Conservation (phyloP, 805 yeast genomes). For the Metschnikowia koreensis region DNA sequence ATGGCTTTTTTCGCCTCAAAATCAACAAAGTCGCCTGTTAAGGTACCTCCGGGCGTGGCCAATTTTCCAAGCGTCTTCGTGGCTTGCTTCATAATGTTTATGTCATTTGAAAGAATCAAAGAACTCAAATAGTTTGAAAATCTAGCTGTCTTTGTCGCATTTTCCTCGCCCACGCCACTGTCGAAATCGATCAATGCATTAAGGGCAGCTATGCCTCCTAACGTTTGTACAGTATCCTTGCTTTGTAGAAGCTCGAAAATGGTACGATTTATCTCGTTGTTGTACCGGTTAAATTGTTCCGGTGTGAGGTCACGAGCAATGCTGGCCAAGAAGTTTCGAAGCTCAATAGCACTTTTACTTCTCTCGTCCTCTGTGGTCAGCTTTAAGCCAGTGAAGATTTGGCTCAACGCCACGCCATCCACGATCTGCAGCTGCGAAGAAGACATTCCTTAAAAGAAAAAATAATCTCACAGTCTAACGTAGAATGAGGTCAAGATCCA, state of each 20-base stretch:
- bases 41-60: slow-evolving; percentile 84
- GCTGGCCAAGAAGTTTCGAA: slow-evolving; percentile 65
- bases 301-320: slow-evolving; percentile 78
- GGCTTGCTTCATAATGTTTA: slow-evolving; percentile 82
- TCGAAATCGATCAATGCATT: slow-evolving; percentile 84
- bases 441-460: slow-evolving; percentile 8
- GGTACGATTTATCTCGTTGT: slow-evolving; percentile 80
- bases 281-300: slow-evolving; percentile 78
- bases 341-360: slow-evolving; percentile 61
- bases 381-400: slow-evolving; percentile 52
- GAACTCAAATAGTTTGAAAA: slow-evolving; percentile 85
- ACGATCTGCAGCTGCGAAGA: slow-evolving; percentile 19
- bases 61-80: slow-evolving; percentile 84
- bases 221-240: slow-evolving; percentile 63
- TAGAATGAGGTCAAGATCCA: too few species aligned
- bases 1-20: slow-evolving; percentile 84
- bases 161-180: slow-evolving; percentile 70
- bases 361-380: slow-evolving; percentile 44
- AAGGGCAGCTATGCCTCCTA: slow-evolving; percentile 91
- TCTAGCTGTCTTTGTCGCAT: slow-evolving; percentile 84
- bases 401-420: slow-evolving; percentile 51
- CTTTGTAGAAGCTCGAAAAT: slow-evolving; percentile 84
- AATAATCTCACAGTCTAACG: neutral
- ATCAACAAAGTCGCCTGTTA: slow-evolving; percentile 91
- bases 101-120: slow-evolving; percentile 76